phyloP scores from a whole-genome alignment of 2,329 filamentous ascomycete species.

The Ceratocystis papillata region DNA sequence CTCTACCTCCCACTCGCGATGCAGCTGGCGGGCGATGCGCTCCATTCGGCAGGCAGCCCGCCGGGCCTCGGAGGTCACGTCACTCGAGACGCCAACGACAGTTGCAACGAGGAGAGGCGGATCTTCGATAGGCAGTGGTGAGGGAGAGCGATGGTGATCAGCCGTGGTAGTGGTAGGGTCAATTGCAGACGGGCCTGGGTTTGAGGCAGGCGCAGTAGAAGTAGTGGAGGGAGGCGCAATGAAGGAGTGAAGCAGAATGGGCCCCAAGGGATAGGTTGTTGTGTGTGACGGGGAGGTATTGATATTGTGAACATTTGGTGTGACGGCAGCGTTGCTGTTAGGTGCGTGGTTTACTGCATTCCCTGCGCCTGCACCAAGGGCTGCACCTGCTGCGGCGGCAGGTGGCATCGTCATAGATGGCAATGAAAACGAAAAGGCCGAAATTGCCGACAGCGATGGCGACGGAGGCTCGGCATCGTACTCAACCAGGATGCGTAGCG shows the following conservation, averaged over 20 bases:
- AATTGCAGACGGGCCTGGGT: constrained; percentile 26
- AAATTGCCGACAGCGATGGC: constrained; percentile 1
- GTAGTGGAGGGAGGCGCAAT: constrained; percentile 18
- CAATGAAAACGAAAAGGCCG: neutral
- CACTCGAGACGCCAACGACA: constrained; percentile 41
- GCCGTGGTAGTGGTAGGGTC: no score
- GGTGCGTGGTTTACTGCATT: neutral
- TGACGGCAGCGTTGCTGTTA: neutral
- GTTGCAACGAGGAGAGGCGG: constrained; percentile 45
- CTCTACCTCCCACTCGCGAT: constrained; percentile 41
- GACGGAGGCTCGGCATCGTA: constrained; percentile 17
- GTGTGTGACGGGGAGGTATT: neutral
- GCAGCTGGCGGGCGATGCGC: constrained; percentile 44
- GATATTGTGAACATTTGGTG: neutral
- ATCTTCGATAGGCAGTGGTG: constrained; percentile 24
- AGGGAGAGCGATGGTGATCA: no score
- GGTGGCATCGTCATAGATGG: neutral
- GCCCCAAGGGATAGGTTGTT: constrained; percentile 1
- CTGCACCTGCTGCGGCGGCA: neutral
- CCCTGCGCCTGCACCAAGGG: neutral
- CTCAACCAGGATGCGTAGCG: constrained; percentile 50
- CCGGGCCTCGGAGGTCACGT: constrained; percentile 41
- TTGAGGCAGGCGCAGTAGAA: constrained; percentile 26
- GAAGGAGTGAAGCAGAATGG: constrained; percentile 23
- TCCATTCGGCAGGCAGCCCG: constrained; percentile 45